A percentile compares a stretch with the other conserved stretches of the same genome.
Evolutionary conservation across 73 alveolate species (phyloP).

Genomic region (Paramecium sexaurelia): DNA sequence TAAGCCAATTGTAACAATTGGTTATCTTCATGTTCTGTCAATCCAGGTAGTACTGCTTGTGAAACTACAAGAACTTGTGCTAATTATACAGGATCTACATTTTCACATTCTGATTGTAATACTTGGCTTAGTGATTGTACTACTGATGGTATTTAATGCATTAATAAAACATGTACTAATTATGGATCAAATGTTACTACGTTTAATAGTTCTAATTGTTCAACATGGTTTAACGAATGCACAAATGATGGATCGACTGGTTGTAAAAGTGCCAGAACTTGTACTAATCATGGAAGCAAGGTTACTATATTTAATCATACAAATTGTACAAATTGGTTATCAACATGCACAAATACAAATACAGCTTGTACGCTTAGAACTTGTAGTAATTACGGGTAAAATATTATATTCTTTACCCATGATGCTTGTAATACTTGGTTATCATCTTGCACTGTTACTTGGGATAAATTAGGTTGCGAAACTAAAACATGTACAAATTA

Average conservation of each 20-base stretch:
- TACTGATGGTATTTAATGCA: neutral
- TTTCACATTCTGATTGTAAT: slow-evolving; percentile 27
- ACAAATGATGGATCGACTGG: slow-evolving; percentile 39
- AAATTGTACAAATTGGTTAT: slow-evolving; percentile 30
- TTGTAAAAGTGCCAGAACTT: slow-evolving; percentile 10
- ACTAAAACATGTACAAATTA: neutral
- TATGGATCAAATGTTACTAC: slow-evolving; percentile 36
- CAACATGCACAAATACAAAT: neutral
- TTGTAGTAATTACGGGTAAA: neutral
- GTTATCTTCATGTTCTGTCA: slow-evolving; percentile 23
- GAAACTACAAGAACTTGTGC: slow-evolving; percentile 28
- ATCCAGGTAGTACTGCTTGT: slow-evolving; percentile 50
- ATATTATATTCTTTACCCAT: neutral
- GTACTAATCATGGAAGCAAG: slow-evolving; percentile 20
- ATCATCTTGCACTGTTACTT: slow-evolving; percentile 10
- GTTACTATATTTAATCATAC: slow-evolving; percentile 39
- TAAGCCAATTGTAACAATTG: slow-evolving; percentile 4
- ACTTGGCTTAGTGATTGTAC: slow-evolving; percentile 27
- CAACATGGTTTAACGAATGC: neutral
- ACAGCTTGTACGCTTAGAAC: slow-evolving; percentile 10
- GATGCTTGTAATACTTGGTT: neutral
- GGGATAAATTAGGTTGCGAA: neutral
- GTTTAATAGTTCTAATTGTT: neutral
- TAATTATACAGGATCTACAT: neutral
- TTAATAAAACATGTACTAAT: slow-evolving; percentile 5